Conservation (phyloP, 139 green algal species). For the Chlamydomonas sp. region DNA sequence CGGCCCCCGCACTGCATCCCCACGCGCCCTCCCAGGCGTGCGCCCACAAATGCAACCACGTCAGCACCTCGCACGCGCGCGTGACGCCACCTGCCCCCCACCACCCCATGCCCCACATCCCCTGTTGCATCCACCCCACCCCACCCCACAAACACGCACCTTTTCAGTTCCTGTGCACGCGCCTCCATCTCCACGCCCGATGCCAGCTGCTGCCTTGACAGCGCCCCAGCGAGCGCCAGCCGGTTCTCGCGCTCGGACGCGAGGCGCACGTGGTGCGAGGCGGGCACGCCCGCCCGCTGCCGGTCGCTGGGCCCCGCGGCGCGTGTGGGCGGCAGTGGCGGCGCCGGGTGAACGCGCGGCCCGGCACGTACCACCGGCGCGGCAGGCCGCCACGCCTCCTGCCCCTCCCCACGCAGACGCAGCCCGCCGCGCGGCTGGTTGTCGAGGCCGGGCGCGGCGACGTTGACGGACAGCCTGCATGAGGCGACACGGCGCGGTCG, state of each 20-base stretch:
- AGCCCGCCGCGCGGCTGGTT: background rate
- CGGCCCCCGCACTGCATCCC: no score
- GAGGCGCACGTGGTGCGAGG: background rate
- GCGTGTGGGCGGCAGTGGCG: background rate
- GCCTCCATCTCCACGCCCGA: background rate
- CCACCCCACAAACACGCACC: background rate
- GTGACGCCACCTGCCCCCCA: background rate
- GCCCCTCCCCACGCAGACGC: background rate
- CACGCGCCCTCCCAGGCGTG: no score
- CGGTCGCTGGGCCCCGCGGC: background rate
- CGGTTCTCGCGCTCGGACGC: slow-evolving; percentile 20
- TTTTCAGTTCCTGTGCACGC: background rate
- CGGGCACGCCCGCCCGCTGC: background rate
- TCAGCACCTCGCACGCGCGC: no score
- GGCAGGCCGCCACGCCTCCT: background rate
- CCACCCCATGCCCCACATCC: background rate
- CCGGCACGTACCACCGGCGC: background rate
- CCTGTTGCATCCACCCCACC: background rate
- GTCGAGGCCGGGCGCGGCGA: no score
- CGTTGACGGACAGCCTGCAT: no score
- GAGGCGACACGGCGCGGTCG: no score
- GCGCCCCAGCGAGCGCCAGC: slow-evolving; percentile 18
- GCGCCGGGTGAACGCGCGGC: background rate
- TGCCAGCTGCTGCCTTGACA: slow-evolving; percentile 22
- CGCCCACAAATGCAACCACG: no score